phyloP scores from a whole-genome alignment of 2,329 filamentous ascomycete genomes.

The Cladobotryum protrusum region DNA sequence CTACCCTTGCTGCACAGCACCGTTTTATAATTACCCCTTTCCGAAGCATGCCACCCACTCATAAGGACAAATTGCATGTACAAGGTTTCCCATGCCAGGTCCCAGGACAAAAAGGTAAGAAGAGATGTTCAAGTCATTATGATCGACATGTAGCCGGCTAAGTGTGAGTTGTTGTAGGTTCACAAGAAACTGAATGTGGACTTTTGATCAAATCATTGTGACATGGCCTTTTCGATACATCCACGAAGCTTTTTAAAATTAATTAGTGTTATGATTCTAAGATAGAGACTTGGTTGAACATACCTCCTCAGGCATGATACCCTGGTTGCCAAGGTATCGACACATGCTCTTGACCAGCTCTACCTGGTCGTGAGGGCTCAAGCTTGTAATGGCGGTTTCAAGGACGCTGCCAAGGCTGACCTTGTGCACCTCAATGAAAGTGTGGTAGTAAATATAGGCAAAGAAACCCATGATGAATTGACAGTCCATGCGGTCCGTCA shows the following conservation, averaged over 20 bases:
- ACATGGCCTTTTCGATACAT: conserved; percentile 21
- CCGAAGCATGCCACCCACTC: neutral
- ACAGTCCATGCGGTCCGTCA: conserved; percentile 98
- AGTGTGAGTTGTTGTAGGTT: neutral
- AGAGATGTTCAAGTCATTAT: conserved; percentile 1
- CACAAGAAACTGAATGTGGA: neutral
- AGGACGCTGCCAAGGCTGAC: conserved; percentile 80
- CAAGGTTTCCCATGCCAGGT: neutral
- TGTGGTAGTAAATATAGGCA: conserved; percentile 96
- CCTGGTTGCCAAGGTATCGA: conserved; percentile 60
- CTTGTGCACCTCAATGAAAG: conserved; percentile 87
- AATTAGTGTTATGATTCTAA: neutral
- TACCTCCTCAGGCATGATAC: conserved; percentile 32
- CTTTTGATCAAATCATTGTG: conserved; percentile 1
- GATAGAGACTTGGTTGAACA: conserved; percentile 6
- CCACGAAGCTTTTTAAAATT: conserved; percentile 16
- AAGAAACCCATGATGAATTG: conserved; percentile 99
- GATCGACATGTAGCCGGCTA: neutral
- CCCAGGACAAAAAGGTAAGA: neutral
- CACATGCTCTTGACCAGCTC: conserved; percentile 65
- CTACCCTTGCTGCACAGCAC: too few relatives aligned
- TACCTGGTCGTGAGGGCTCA: conserved; percentile 81
- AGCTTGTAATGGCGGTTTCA: conserved; percentile 84
- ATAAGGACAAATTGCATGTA: neutral
- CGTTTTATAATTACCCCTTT: too few relatives aligned